Evolutionary conservation across 1,284 basidiomycete species (phyloP), one percentile per base, ranked within the genome.

Genomic region (Singerocomus inundabilis): DNA sequence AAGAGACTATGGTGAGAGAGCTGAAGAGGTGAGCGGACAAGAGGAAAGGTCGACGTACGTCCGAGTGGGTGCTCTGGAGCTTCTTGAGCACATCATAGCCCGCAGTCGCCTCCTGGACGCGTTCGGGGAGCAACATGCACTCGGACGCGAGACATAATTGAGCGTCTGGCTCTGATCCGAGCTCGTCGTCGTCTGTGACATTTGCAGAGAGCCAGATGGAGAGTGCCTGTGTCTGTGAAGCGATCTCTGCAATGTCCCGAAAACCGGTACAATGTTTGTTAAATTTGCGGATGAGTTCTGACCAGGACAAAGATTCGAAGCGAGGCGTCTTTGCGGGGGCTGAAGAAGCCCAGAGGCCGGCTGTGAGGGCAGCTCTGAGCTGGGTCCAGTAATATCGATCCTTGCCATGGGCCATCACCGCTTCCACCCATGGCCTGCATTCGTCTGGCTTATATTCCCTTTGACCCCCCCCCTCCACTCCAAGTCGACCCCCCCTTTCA

Each of bases 281-380:
- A 76, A 92, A 93, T 67, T 96, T 95, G 57, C 91, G 78, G 25
- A 93, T 71, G 15, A 93, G 78, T 60, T 93, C 88, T 3, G 79
- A 75, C 93, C 92, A 95, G 11, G 82, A 74, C 28, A 95, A 67
- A 8, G 69, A 61, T 0, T n/a, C 64, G 57, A n/a, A 16, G 15
- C 80, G 82, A 11, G 78, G 79, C 0, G 81, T 74, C 55, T 79
- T 85, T 3, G 83, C 88, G 0, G 90, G 88, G 28, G 66, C 63
- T 1, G 68, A 53, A 1, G 81, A 70, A 10, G 79, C 70, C 89
- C 88, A 91, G 54, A 79, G 72, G 3, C 88, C 88, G 2, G 81
- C 80, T 4, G 83, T 82, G 44, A 91, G 75, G 0, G 81, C 79
- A 4, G 76, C 62, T 43, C 86, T 75, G 40, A 91, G 78, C 60